Conservation (phyloP, 2,329 filamentous ascomycete genomes). For the Neonectria hederae region DNA sequence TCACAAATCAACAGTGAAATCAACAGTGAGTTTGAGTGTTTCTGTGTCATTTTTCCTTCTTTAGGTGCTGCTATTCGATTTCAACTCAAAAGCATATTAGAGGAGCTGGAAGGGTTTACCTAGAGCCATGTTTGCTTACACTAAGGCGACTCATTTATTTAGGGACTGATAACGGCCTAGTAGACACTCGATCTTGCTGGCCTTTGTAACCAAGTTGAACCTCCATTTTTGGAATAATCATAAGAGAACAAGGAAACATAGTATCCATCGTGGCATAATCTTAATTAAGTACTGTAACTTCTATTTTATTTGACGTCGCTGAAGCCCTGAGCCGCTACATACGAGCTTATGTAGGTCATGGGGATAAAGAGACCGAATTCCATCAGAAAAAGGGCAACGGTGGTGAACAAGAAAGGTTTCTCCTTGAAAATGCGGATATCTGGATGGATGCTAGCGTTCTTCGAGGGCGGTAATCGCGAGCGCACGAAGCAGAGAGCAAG, state of each 20-base stretch:
- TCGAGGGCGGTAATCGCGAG: neutral
- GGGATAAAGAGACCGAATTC: conserved; percentile 78
- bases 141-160: too few species aligned
- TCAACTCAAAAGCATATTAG: too few species aligned
- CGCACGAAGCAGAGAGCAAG: neutral
- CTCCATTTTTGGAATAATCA: neutral
- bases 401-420: conserved; percentile 64
- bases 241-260: neutral
- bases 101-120: too few species aligned
- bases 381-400: conserved; percentile 69
- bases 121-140: too few species aligned
- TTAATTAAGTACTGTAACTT: too few species aligned
- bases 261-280: too few species aligned
- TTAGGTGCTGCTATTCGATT: neutral
- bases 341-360: conserved; percentile 78
- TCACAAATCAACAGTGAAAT: too few species aligned
- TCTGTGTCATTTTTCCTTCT: too few species aligned
- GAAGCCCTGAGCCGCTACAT: conserved; percentile 62
- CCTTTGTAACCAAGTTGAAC: neutral
- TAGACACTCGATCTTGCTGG: neutral
- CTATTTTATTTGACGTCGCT: conserved; percentile 39
- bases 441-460: conserved; percentile 7
- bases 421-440: conserved; percentile 3
- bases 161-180: too few species aligned
- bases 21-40: neutral